Evolutionary conservation across 1,284 basidiomycete species (phyloP).

Genomic region (Lignosus rhinocerotis): DNA sequence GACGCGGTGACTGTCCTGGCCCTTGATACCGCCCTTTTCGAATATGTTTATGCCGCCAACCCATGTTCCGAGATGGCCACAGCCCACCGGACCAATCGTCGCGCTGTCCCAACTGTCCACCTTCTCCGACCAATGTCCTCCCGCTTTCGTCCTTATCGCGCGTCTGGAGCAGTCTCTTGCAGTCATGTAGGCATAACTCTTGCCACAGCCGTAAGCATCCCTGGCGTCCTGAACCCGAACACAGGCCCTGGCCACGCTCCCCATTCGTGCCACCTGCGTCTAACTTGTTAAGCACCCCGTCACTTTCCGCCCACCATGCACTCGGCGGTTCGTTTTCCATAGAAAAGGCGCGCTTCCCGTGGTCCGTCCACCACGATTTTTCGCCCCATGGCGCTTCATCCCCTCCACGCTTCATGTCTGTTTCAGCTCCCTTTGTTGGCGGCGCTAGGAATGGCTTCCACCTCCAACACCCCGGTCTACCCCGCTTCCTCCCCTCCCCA

Average conservation of each 20-base stretch:
- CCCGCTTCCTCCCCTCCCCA: slow-evolving; percentile 1
- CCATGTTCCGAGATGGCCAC: slow-evolving; percentile 14
- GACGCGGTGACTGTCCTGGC: not conserved
- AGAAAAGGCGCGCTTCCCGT: slow-evolving; percentile 19
- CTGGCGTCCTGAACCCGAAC: slow-evolving; percentile 7
- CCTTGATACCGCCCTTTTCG: slow-evolving; percentile 16
- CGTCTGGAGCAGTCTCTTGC: slow-evolving; percentile 12
- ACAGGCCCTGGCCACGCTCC: slow-evolving; percentile 7
- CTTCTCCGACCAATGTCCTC: slow-evolving; percentile 12
- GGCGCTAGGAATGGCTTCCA: slow-evolving; percentile 20
- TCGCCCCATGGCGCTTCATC: slow-evolving; percentile 20
- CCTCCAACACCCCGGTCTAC: slow-evolving; percentile 14
- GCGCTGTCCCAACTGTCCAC: slow-evolving; percentile 7
- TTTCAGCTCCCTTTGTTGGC: slow-evolving; percentile 14
- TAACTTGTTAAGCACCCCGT: not conserved
- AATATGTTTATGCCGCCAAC: slow-evolving; percentile 3
- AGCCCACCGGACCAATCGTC: slow-evolving; percentile 17
- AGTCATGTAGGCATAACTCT: slow-evolving; percentile 17
- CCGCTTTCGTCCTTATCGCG: slow-evolving; percentile 15
- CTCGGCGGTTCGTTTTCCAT: slow-evolving; percentile 14
- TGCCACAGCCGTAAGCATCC: slow-evolving; percentile 16
- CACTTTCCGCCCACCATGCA: not conserved
- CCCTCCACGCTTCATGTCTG: slow-evolving; percentile 15
- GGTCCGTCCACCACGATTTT: slow-evolving; percentile 3
- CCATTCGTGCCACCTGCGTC: not conserved